These are phyloP conservation scores for Alternaria ethzedia DNA, from an alignment of 2,329 filamentous ascomycete genomes.

Conservation along the genomic window DNA sequence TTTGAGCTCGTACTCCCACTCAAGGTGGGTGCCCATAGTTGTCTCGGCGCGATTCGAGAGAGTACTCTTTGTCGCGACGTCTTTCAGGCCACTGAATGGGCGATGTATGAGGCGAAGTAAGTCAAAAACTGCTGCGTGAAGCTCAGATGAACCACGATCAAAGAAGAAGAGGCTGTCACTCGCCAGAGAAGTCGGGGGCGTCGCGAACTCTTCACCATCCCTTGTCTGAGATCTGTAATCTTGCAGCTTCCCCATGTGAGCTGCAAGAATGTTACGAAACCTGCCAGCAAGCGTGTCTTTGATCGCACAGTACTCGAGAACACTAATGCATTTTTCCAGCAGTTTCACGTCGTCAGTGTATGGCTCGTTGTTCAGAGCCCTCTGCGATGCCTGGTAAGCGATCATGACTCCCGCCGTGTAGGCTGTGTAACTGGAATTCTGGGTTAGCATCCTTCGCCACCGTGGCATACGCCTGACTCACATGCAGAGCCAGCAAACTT, in stretches of 20 bases:
- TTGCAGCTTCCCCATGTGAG: conserved; percentile 6
- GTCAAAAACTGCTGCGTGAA: conserved; percentile 15
- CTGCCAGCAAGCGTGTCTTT: conserved; percentile 8
- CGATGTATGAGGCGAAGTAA: conserved; percentile 19
- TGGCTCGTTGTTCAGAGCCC: conserved; percentile 10
- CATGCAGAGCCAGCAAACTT: conserved; percentile 33
- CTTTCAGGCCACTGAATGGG: conserved; percentile 13
- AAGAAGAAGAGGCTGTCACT: conserved; percentile 18
- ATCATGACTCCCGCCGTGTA: conserved; percentile 24
- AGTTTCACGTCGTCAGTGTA: conserved; percentile 9
- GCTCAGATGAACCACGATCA: conserved; percentile 6
- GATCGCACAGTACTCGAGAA: conserved; percentile 11
- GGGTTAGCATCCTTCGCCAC: background rate
- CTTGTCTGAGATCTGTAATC: background rate
- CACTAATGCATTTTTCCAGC: conserved; percentile 6
- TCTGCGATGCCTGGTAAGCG: conserved; percentile 19
- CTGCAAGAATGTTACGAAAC: conserved; percentile 10
- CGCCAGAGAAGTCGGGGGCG: background rate
- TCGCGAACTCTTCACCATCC: background rate
- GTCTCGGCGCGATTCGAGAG: conserved; percentile 9
- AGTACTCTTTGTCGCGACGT: background rate
- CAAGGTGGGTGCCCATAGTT: conserved; percentile 11
- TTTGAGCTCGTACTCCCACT: conserved; percentile 12
- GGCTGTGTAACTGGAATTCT: conserved; percentile 15
- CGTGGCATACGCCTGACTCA: background rate